Conservation (phyloP, 441 rosid genomes). For the Hypseocharis bilobata region DNA sequence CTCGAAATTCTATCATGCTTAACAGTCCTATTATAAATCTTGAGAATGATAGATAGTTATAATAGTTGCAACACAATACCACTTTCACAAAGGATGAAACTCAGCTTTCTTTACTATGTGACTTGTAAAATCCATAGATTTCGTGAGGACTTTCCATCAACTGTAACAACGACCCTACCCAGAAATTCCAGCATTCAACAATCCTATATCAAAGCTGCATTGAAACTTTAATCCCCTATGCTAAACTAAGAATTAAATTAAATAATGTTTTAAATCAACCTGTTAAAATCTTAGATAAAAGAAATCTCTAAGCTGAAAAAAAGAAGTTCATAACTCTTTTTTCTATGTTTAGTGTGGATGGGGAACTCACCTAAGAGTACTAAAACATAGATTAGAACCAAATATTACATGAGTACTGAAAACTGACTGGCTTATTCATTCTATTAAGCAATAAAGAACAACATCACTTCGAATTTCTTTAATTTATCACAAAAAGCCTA, state of each 20-base stretch:
- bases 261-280: background rate
- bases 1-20: background rate
- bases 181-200: background rate
- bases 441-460: too few species aligned
- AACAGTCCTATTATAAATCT: too few species aligned
- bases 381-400: background rate
- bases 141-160: too few species aligned
- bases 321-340: background rate
- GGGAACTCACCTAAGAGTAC: background rate
- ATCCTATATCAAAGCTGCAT: background rate
- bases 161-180: background rate
- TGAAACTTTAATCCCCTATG: background rate
- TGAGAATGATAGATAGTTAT: background rate
- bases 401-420: too few species aligned
- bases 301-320: background rate
- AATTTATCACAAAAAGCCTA: too few species aligned
- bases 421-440: too few species aligned
- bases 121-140: too few species aligned
- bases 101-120: background rate
- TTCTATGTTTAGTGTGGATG: background rate
- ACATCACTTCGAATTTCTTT: too few species aligned
- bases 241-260: too few species aligned
- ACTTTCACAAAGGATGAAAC: background rate
- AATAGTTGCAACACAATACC: background rate
- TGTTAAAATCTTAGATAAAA: background rate